Percentiles rank a stretch among this genome's conserved stretches.
phyloP scores from a whole-genome alignment of 768 basidiomycete species.

The Ramaria rubella region DNA sequence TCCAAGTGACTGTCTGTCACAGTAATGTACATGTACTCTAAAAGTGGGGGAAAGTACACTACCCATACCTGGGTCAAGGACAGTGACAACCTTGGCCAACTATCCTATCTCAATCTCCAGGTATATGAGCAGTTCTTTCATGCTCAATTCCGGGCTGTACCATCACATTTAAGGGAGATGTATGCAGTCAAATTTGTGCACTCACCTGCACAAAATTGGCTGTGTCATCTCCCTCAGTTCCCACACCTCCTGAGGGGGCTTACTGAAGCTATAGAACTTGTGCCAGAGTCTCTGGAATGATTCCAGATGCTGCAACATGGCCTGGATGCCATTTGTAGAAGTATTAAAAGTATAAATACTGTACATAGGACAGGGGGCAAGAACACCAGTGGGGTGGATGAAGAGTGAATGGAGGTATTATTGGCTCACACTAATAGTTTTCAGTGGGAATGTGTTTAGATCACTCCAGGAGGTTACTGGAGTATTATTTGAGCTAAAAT shows the following conservation, averaged over 20 bases:
- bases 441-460: neutral
- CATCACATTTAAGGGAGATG: neutral
- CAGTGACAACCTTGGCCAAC: neutral
- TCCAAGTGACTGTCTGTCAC: too few species aligned
- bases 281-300: neutral
- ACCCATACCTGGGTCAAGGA: neutral
- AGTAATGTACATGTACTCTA: neutral
- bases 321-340: neutral
- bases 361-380: neutral
- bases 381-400: neutral
- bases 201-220: neutral
- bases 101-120: neutral
- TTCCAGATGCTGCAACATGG: neutral
- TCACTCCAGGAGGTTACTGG: too few species aligned
- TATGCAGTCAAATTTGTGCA: neutral
- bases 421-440: neutral
- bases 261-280: neutral
- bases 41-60: neutral
- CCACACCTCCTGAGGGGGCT: neutral
- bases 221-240: neutral
- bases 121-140: neutral
- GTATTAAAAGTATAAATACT: neutral
- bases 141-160: neutral
- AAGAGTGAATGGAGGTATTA: neutral
- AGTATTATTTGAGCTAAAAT: too few species aligned